A percentile compares a stretch with the other conserved stretches of the same genome.
These are phyloP conservation scores for Glycine soja DNA, from an alignment of 306 rosid genomes.

Conservation along the genomic window DNA sequence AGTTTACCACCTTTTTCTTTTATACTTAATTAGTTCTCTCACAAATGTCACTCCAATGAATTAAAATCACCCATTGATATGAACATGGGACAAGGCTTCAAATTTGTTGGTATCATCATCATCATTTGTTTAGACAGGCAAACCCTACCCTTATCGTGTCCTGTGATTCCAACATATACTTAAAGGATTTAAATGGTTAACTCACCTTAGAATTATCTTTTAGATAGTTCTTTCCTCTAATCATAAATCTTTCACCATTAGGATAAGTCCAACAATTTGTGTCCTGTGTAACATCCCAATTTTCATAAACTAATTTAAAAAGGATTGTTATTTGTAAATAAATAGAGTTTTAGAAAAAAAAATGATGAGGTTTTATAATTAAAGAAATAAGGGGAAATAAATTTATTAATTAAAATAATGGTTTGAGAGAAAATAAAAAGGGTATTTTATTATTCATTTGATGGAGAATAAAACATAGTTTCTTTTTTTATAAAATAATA, in stretches of 20 bases:
- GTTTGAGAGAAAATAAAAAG: no score
- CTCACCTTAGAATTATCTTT: constrained; percentile 87
- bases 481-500: no score
- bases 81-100: background rate
- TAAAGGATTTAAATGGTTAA: constrained; percentile 12
- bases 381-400: no score
- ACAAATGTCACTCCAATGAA: constrained; percentile 12
- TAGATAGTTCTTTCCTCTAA: constrained; percentile 89
- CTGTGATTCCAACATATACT: background rate
- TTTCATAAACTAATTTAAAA: no score
- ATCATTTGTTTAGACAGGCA: background rate
- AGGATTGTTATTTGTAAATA: no score
- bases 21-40: background rate
- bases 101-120: background rate
- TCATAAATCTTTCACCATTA: constrained; percentile 77
- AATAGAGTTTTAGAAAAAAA: no score
- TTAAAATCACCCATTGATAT: constrained; percentile 13
- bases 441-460: no score
- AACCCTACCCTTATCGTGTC: background rate
- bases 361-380: no score
- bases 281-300: no score
- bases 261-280: constrained; percentile 88
- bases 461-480: no score
- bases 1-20: background rate
- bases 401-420: no score